Conservation (phyloP, 768 basidiomycete genomes). For the Nidularia pulvinata region DNA sequence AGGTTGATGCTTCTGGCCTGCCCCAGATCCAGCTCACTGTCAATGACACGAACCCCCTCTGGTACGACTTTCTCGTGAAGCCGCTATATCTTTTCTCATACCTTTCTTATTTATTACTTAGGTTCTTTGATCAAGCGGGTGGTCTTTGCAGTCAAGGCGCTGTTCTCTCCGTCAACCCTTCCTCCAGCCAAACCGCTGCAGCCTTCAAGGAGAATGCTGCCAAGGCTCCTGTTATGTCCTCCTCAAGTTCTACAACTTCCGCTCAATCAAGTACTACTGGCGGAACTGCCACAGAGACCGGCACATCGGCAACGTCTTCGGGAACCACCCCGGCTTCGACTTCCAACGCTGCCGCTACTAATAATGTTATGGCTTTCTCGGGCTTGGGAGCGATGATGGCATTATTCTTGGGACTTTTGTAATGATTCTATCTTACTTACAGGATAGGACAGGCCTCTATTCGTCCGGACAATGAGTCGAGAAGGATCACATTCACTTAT, state of each 20-base stretch:
- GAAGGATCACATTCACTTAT: too few relatives aligned
- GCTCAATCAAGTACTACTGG: too few relatives aligned
- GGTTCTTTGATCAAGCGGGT: constrained; percentile 39
- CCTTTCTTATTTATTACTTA: constrained; percentile 5
- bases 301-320: neutral
- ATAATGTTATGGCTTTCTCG: too few relatives aligned
- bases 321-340: neutral
- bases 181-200: constrained; percentile 24
- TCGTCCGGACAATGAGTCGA: too few relatives aligned
- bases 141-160: constrained; percentile 34
- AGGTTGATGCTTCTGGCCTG: constrained; percentile 30
- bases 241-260: constrained; percentile 7
- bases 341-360: too few relatives aligned
- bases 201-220: constrained; percentile 35
- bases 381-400: too few relatives aligned
- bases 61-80: constrained; percentile 24
- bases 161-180: constrained; percentile 35
- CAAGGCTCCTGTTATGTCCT: constrained; percentile 15
- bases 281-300: neutral
- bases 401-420: too few relatives aligned
- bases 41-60: constrained; percentile 30
- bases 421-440: too few relatives aligned
- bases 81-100: neutral
- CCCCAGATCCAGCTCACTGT: constrained; percentile 25
- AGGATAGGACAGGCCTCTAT: too few relatives aligned